These are phyloP conservation scores for Phallus indusiatus DNA, from an alignment of 768 basidiomycete genomes.

Conservation along the genomic window DNA sequence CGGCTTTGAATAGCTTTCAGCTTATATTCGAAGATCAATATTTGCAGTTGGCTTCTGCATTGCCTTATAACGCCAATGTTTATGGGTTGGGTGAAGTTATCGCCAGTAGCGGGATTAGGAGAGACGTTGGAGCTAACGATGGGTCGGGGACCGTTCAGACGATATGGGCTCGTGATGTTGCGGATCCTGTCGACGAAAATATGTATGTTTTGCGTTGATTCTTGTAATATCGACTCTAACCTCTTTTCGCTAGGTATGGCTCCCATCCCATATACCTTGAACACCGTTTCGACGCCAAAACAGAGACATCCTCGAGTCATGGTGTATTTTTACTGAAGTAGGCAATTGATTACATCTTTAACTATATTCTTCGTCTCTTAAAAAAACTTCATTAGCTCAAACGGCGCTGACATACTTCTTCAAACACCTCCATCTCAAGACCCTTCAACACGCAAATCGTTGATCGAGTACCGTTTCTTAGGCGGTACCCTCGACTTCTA, in stretches of 20 bases:
- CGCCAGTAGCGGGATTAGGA: constrained; percentile 57
- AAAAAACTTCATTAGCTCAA: constrained; percentile 31
- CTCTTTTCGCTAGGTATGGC: constrained; percentile 43
- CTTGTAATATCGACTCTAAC: background rate
- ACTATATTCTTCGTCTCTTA: background rate
- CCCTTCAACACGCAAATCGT: constrained; percentile 39
- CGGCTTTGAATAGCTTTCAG: constrained; percentile 52
- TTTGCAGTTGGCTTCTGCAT: constrained; percentile 61
- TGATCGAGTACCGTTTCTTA: constrained; percentile 64
- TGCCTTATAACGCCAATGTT: constrained; percentile 60
- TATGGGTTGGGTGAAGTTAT: constrained; percentile 74
- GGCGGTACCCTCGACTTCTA: constrained; percentile 75
- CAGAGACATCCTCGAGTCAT: constrained; percentile 49
- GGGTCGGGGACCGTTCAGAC: constrained; percentile 52
- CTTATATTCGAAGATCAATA: constrained; percentile 77
- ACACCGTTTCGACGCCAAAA: constrained; percentile 50
- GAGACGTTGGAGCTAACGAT: constrained; percentile 44
- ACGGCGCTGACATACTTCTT: constrained; percentile 64
- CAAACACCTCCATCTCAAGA: constrained; percentile 34
- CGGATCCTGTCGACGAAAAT: constrained; percentile 59
- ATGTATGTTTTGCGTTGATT: constrained; percentile 31
- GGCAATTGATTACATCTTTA: background rate
- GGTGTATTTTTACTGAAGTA: constrained; percentile 70
- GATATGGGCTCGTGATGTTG: constrained; percentile 54
- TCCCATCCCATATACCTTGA: constrained; percentile 65